phyloP scores from a whole-genome alignment of 345 rosid genomes.

The Brassica cretica region DNA sequence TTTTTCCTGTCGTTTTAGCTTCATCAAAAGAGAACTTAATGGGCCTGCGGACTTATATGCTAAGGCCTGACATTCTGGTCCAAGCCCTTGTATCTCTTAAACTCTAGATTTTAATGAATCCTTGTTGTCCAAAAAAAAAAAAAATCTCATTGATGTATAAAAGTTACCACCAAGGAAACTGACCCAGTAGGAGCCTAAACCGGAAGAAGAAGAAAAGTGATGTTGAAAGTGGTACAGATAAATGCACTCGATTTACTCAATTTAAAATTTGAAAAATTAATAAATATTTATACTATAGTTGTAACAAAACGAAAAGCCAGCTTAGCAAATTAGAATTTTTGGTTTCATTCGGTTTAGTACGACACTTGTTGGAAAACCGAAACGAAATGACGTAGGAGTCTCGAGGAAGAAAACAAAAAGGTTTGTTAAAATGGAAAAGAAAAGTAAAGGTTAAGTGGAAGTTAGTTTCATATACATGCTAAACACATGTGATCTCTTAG shows the following conservation, averaged over 20 bases:
- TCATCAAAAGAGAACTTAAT: too few species aligned
- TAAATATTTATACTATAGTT: background rate
- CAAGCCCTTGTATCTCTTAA: too few species aligned
- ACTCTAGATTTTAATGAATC: too few species aligned
- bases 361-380: background rate
- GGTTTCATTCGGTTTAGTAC: slow-evolving; percentile 7
- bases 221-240: background rate
- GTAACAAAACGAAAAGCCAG: slow-evolving; percentile 16
- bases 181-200: background rate
- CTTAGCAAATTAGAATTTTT: background rate
- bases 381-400: slow-evolving; percentile 9
- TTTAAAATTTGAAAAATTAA: background rate
- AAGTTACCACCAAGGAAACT: background rate
- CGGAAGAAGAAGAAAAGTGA: slow-evolving; percentile 2
- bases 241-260: background rate
- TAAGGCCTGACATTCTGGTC: too few species aligned
- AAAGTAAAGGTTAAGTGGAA: slow-evolving; percentile 9
- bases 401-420: slow-evolving; percentile 8
- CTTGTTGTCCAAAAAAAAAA: too few species aligned
- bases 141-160: background rate
- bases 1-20: too few species aligned
- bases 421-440: slow-evolving; percentile 6
- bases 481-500: slow-evolving; percentile 15
- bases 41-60: too few species aligned
- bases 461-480: slow-evolving; percentile 13